These are phyloP conservation scores for Ganoderma boninense DNA, from an alignment of 1,284 basidiomycete species.

Conservation along the genomic window DNA sequence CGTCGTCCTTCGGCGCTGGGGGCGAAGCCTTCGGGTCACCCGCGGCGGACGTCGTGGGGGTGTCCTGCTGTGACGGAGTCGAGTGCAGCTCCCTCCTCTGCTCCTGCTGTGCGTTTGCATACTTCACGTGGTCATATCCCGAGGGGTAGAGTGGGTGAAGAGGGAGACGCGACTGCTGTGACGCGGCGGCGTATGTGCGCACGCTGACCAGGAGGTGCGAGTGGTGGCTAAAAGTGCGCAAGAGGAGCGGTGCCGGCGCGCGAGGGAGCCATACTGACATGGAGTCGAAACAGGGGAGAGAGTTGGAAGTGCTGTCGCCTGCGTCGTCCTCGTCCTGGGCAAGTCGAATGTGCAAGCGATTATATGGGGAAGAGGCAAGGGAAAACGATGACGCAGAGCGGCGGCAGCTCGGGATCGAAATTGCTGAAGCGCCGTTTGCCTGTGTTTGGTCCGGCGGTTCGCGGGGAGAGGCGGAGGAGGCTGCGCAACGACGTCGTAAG, in stretches of 20 bases:
- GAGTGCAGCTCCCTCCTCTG: conserved; percentile 22
- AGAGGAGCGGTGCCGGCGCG: conserved; percentile 51
- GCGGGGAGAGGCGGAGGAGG: neutral
- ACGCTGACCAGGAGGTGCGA: conserved; percentile 36
- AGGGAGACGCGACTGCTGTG: conserved; percentile 25
- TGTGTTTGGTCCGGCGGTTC: conserved; percentile 14
- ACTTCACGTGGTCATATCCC: neutral
- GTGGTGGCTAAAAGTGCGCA: conserved; percentile 46
- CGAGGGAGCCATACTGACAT: conserved; percentile 48
- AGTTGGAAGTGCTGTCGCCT: conserved; percentile 9
- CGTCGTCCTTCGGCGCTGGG: conserved; percentile 59
- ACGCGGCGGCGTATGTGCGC: conserved; percentile 26
- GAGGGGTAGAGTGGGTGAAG: conserved; percentile 28
- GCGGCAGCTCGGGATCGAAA: conserved; percentile 5
- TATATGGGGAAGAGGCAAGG: neutral
- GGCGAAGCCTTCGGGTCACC: conserved; percentile 54
- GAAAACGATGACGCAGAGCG: conserved; percentile 27
- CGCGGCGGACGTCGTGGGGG: conserved; percentile 19
- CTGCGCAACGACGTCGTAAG: neutral
- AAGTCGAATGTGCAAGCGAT: neutral
- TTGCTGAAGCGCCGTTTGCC: conserved; percentile 17
- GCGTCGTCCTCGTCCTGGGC: conserved; percentile 17
- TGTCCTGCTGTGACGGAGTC: conserved; percentile 22
- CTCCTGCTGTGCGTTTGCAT: neutral
- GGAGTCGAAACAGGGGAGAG: conserved; percentile 15